Percentiles rank a stretch among this genome's conserved stretches.
phyloP scores from a whole-genome alignment of 2,329 filamentous ascomycete genomes.

The Talaromyces sp. region DNA sequence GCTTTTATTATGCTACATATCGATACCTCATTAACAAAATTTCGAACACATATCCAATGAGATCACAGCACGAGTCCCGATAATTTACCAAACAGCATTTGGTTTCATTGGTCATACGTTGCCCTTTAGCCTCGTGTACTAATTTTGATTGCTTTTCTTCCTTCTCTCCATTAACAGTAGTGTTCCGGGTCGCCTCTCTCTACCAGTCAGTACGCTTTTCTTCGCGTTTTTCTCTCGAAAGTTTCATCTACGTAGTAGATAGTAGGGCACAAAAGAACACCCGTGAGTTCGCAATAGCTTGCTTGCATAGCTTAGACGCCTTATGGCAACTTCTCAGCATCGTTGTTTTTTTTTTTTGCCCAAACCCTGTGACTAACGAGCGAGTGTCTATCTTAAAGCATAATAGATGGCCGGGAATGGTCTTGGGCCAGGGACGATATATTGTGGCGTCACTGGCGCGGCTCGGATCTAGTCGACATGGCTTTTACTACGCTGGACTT shows the following conservation, averaged over 20 bases:
- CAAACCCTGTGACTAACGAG: neutral
- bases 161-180: neutral
- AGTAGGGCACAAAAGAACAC: neutral
- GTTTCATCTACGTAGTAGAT: neutral
- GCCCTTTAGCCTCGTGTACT: neutral
- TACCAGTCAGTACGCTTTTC: neutral
- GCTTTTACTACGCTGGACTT: neutral
- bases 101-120: neutral
- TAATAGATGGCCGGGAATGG: neutral
- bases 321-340: neutral
- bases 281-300: neutral
- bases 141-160: neutral
- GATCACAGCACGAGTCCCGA: neutral
- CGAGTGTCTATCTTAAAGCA: neutral
- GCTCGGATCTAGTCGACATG: neutral
- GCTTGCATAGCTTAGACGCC: neutral
- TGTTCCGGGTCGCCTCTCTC: neutral
- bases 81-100: neutral
- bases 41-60: neutral
- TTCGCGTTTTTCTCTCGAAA: neutral
- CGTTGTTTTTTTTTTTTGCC: neutral
- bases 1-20: neutral
- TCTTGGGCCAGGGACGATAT: neutral
- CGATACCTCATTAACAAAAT: neutral
- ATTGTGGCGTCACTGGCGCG: neutral